These are phyloP conservation scores for Mortierella claussenii DNA, from an alignment of 192 early-diverging fungal species.

Conservation along the genomic window DNA sequence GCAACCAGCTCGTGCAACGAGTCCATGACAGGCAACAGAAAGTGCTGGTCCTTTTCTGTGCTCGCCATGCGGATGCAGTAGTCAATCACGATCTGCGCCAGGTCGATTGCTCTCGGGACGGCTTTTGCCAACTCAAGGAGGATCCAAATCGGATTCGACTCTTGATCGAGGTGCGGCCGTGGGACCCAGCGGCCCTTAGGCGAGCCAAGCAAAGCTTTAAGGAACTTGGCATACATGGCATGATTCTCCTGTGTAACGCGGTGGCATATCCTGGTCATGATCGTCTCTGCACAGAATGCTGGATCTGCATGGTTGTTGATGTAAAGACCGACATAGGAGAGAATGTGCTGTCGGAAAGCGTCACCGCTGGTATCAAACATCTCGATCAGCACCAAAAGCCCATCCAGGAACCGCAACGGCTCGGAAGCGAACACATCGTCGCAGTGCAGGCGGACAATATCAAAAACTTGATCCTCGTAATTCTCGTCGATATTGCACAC, in stretches of 20 bases:
- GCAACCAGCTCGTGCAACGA: conserved; percentile 12
- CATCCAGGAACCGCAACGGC: not conserved
- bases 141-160: conserved; percentile 1
- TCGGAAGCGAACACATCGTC: not conserved
- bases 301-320: conserved; percentile 8
- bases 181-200: no score
- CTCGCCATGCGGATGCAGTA: conserved; percentile 15
- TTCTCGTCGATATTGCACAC: not conserved
- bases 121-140: not conserved
- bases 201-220: not conserved
- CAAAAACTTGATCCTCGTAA: not conserved
- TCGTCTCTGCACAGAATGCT: not conserved
- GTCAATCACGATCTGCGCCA: conserved; percentile 3
- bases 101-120: not conserved
- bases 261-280: not conserved
- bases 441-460: not conserved
- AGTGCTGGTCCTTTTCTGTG: conserved; percentile 10
- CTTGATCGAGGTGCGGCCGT: not conserved
- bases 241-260: not conserved
- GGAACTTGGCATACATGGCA: not conserved
- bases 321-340: not conserved
- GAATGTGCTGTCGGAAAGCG: not conserved
- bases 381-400: not conserved
- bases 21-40: conserved; percentile 8
- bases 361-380: not conserved